These are phyloP conservation scores for Nepenthes alata DNA, from an alignment of 179 eudicot species.

Conservation along the genomic window DNA sequence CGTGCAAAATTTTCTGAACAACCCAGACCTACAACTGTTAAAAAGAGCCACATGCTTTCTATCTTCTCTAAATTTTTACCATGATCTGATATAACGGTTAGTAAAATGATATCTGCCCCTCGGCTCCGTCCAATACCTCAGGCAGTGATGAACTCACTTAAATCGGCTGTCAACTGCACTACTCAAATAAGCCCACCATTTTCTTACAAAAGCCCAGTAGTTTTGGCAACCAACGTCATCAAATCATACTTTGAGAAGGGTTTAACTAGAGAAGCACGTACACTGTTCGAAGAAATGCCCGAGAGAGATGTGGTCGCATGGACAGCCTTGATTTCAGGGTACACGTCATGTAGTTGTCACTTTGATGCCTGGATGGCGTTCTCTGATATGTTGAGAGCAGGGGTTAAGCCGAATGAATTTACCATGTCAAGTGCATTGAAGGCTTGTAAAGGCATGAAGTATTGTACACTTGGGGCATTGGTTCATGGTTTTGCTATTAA, in stretches of 20 bases:
- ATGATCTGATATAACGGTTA: constrained; percentile 19
- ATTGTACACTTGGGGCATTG: constrained; percentile 27
- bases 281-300: constrained; percentile 69
- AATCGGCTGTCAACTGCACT: constrained; percentile 5
- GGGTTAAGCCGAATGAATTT: constrained; percentile 34
- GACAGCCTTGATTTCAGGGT: constrained; percentile 67
- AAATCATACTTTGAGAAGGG: constrained; percentile 47
- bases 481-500: constrained; percentile 49
- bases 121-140: constrained; percentile 27
- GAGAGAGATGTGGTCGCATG: constrained; percentile 62
- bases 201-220: constrained; percentile 23
- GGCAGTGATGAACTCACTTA: constrained; percentile 25
- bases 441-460: constrained; percentile 51
- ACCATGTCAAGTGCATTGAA: constrained; percentile 53
- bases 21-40: no score
- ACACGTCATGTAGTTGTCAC: constrained; percentile 31
- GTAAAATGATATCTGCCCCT: constrained; percentile 14
- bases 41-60: no score
- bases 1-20: no score
- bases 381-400: constrained; percentile 40
- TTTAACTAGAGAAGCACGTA: constrained; percentile 39
- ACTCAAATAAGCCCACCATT: constrained; percentile 22
- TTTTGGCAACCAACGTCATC: constrained; percentile 45
- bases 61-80: no score
- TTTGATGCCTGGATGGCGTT: constrained; percentile 39